Base-by-base conservation (phyloP, 75 land plant species). In the Pinus albicaulis region DNA sequence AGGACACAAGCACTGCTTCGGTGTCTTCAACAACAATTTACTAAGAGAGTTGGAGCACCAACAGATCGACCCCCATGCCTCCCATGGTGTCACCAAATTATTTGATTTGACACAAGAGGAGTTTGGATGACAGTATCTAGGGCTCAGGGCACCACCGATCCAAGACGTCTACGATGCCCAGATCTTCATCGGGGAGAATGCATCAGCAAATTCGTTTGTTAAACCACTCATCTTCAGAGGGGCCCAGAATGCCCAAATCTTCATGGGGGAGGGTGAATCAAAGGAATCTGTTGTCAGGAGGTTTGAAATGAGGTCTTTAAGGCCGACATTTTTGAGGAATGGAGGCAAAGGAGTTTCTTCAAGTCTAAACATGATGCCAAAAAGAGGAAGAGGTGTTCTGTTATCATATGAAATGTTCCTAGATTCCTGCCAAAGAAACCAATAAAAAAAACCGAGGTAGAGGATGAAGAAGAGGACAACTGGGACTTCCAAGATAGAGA, bases 231-330 rank as follows among this genome's bases (percentile, higher is more conserved):
- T n/a, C 58, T 78, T 70, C 79, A 82, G 74, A 59, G 16, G 69
- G 15, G 83, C 83, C 60, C 73, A 83, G 81, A 87, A 87, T 56
- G 79, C 80, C 17, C 85, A 86, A 79, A 75, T 86, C 11, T 76
- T 88, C 55, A 87, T 85, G n/a, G 84, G 78, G 20, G 90, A 88
- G 79, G 72, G 80, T 55, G 90, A 88, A 79, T 79, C 84, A 17
- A 82, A 83, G 57, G 90, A 88, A 44, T 80, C 79, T 23, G 80
- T 84, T 25, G 85, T 88, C 66, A 68, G 82, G 64, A 56, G 90
- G 70, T 88, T 88, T 55, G 80, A 52, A 77, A 74, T 59, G 85
- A 80, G 48, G 90, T 88, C 31, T 78, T 78, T 82, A 77, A 64
- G 79, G 87, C 85, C 6, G 87, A 86, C 14, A 73, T 88, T 24